Base-by-base conservation (phyloP, 495 filamentous ascomycete species). In the Hypoxylon trugodes region DNA sequence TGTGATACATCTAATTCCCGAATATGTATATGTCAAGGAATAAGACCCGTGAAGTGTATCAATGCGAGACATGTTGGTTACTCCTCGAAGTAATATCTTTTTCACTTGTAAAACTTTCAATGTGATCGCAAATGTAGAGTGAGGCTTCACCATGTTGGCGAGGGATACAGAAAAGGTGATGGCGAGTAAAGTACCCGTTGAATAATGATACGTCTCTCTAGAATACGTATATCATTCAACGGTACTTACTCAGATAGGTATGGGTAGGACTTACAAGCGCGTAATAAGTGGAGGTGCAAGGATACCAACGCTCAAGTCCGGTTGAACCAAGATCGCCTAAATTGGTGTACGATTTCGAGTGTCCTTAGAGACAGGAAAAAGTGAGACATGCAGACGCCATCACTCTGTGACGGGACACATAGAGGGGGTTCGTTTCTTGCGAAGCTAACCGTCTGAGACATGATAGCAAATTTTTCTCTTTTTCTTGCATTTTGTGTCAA, bases 331-430 rank as follows among this genome's bases (percentile, higher is more conserved):
- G 65, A 68, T 68, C 52, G 50, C 46, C 30, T 18, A 60, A 51
- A 54, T 43, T 35, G 43, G 54, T 16, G 46, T 47, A 62, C 52
- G 52, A 59, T 61, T 68, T 56, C 15, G 33, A 38, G 55, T 45
- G 54, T 50, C 33, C 30, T 51, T 37, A 54, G 59, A 40, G 42
- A 25, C 33, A 15, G 25, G 46, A n/a, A 36, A 28, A 64, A 65
- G 66, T 72, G 60, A 72, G 69, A 72, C 69, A 72, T 72, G 59
- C 69, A 69, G 61, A 61, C 59, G 66, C 24, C 59, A 46, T 60
- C 50, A 69, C 62, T 55, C 54, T 66, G 62, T 40, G 48, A 68
- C 66, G 66, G 62, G 48, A 61, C 56, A n/a, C 56, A 45, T 61
- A 50, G 32, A 13, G 25, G 24, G 38, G 28, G 28, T 52, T 43